Evolutionary conservation across 1,284 basidiomycete species (phyloP), one percentile per base, ranked within the genome.

Genomic region (Polyporus tsugae): DNA sequence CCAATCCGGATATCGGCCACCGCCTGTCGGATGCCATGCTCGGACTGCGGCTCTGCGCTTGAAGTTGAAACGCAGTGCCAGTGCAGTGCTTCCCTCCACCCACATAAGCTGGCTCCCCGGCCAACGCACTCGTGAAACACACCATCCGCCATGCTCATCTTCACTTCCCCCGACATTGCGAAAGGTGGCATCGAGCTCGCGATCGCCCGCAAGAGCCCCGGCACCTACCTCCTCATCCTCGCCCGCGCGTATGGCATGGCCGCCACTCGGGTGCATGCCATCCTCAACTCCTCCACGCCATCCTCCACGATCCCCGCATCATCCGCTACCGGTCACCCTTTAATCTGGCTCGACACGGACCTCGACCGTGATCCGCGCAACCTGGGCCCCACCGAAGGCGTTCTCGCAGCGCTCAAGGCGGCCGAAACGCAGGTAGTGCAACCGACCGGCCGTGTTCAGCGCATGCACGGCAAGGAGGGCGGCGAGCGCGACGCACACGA

Each of bases 291-390:
- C 19, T 49, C 60, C 17, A 62, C 60, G 1, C 60, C 42, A 2
- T 29, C 29, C 29, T 44, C 60, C 11, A 49, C 60, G 41, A 4
- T 36, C 4, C 7, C 42, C 60, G 17, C 60, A n/a, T 25, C 22
- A 17, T 62, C 60, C 29, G 9, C 60, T 6, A 6, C 41, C 41
- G 60, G 42, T 7, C 60, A 35, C 44, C 60, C 60, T n/a, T 39
- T 62, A 29, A 62, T 62, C 60, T 62, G 60, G 60, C 60, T 62
- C 44, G 60, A 62, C 42, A 29, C 42, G 29, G 60, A 62, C 60
- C 41, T 62, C 17, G 60, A 62, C 29, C 60, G 60, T n/a, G 22
- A 42, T n/a, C 60, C 22, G 41, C 60, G n/a, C 60, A 35, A 49
- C 35, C 60, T 62, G 33, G 41, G 29, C 6, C 42, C 42, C 41